Conservation (phyloP, 352 stramenopile genomes). For the Phytophthora capsici region DNA sequence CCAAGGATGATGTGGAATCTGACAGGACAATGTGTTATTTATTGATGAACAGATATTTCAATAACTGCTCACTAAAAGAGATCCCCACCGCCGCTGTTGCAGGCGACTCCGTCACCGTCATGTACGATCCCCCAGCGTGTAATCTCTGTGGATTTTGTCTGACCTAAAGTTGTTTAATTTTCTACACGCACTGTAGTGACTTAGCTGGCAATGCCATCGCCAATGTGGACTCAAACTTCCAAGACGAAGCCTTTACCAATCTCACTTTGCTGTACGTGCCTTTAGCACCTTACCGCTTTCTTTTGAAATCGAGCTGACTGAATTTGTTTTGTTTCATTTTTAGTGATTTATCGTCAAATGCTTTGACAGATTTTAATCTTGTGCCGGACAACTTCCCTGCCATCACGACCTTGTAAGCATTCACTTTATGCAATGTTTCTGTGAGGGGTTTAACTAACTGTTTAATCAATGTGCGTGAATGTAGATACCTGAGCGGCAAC, state of each 20-base stretch:
- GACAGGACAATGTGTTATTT: constrained; percentile 13
- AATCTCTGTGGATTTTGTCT: constrained; percentile 1
- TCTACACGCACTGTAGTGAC: constrained; percentile 43
- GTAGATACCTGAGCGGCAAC: constrained; percentile 60
- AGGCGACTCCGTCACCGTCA: constrained; percentile 49
- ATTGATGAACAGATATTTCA: constrained; percentile 51
- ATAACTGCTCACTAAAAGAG: constrained; percentile 71
- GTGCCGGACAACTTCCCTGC: constrained; percentile 46
- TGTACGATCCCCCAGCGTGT: constrained; percentile 25
- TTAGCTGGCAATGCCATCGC: constrained; percentile 53
- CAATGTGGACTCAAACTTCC: constrained; percentile 41
- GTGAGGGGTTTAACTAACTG: neutral
- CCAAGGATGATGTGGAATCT: neutral
- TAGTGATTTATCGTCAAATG: constrained; percentile 59
- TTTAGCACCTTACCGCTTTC: neutral
- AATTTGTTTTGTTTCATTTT: too few species aligned
- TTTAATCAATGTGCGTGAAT: neutral
- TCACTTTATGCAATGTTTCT: neutral
- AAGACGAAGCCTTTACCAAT: constrained; percentile 47
- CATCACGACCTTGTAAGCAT: constrained; percentile 53
- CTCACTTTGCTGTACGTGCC: constrained; percentile 64
- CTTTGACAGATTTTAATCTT: constrained; percentile 45
- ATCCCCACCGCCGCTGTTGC: constrained; percentile 60
- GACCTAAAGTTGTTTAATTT: constrained; percentile 4
- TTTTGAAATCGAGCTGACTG: neutral